Conservation (phyloP, 1,284 basidiomycete species). For the Papiliotrema terrestris region DNA sequence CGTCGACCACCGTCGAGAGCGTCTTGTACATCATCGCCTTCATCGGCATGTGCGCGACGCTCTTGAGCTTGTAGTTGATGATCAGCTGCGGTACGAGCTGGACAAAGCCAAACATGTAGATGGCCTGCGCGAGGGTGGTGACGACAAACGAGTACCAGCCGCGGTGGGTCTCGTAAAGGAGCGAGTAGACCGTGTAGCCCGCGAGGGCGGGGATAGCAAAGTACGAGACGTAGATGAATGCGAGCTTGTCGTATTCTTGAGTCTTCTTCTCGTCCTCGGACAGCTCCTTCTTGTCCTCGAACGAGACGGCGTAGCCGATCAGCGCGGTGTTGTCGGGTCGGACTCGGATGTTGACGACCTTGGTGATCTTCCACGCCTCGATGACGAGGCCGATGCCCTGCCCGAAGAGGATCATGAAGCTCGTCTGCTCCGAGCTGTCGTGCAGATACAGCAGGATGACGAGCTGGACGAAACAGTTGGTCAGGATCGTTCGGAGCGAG, state of each 20-base stretch:
- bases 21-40: constrained; percentile 97
- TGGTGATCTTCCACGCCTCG: constrained; percentile 88
- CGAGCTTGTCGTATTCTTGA: constrained; percentile 69
- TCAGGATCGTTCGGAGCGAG: constrained; percentile 67
- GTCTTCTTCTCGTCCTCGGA: constrained; percentile 94
- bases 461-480: constrained; percentile 86
- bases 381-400: constrained; percentile 83
- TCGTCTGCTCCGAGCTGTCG: constrained; percentile 91
- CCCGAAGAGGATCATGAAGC: constrained; percentile 88
- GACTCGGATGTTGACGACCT: constrained; percentile 76
- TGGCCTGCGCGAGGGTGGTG: constrained; percentile 54
- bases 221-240: constrained; percentile 71
- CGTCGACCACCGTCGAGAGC: constrained; percentile 65
- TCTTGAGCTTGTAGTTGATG: constrained; percentile 96
- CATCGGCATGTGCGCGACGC: constrained; percentile 56
- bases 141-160: constrained; percentile 96
- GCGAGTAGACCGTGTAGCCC: constrained; percentile 83
- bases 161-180: constrained; percentile 81
- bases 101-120: constrained; percentile 88
- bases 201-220: constrained; percentile 77
- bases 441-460: constrained; percentile 88
- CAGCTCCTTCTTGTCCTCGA: constrained; percentile 89
- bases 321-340: constrained; percentile 59
- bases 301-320: constrained; percentile 73
- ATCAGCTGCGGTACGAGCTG: constrained; percentile 82